Evolutionary conservation across 2,329 filamentous ascomycete species (phyloP), one percentile per base, ranked within the genome.

Genomic region (Mycocentrospora acerina): DNA sequence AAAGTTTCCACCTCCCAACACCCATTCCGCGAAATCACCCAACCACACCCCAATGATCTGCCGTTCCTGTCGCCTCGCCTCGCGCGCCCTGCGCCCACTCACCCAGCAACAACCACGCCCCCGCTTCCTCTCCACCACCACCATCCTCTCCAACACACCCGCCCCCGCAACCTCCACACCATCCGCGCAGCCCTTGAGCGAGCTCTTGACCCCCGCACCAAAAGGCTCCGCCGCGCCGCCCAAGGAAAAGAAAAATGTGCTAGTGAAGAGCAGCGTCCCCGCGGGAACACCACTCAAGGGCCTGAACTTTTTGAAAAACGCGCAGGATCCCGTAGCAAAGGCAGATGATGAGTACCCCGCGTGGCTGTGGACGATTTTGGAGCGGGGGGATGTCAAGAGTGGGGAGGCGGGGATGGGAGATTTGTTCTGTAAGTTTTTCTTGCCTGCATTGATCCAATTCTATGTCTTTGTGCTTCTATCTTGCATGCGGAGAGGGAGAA

Each of bases 361-460:
- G 16, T 94, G 88, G 88, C 67, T 94, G 46, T 94, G 88, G 88
- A 74, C 69, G 3, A 82, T 86, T 52, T 70, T 93, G 38, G 78
- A 83, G 34, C 73, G 68, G 56, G 71, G 80, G 67, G 78, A 80
- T 67, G 80, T 77, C 60, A 62, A 59, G 40, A 60, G 70, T 2
- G 78, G 69, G 4, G 78, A 75, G 3, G 77, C 73, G 9, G 76
- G 75, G 8, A 79, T 78, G 17, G 85, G 82, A 15, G 88, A 91
- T 71, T 77, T 90, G 53, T 93, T 89, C 66, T 90, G 88, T 91
- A 79, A 34, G 85, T 79, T 34, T 27, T 24, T 19, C n/a, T 22
- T 10, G 29, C 10, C 22, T 19, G 13, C 30, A 8, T 24, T 17
- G 27, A 12, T 19, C 16, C 32, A 5, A n/a, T 19, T 28, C 24